These are phyloP conservation scores for Rhizoclosmatium globosum DNA, from an alignment of 192 early-diverging fungal species.

Conservation along the genomic window DNA sequence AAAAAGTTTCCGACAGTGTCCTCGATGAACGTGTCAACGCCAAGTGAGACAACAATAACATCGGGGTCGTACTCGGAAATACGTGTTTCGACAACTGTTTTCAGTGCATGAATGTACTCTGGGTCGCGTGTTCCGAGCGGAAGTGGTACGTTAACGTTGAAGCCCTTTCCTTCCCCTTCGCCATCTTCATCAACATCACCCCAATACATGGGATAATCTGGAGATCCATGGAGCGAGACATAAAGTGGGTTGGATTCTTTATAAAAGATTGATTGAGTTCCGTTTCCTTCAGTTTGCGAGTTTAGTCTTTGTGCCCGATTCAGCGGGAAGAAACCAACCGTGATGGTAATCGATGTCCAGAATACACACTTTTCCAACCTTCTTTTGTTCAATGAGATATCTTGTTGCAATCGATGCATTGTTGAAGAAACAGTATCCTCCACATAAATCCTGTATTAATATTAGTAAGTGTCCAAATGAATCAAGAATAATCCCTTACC, in stretches of 20 bases:
- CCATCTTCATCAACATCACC: slow-evolving; percentile 64
- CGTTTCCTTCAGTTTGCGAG: slow-evolving; percentile 1
- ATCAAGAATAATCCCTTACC: neutral
- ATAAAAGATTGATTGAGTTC: slow-evolving; percentile 52
- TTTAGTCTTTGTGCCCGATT: neutral
- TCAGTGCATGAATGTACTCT: slow-evolving; percentile 60
- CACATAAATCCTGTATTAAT: slow-evolving; percentile 54
- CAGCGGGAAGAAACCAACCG: neutral
- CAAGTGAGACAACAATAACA: slow-evolving; percentile 68
- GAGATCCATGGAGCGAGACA: slow-evolving; percentile 64
- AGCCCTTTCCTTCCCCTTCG: slow-evolving; percentile 67
- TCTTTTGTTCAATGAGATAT: slow-evolving; percentile 58
- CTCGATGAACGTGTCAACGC: slow-evolving; percentile 68
- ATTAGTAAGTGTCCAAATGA: neutral
- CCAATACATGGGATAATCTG: slow-evolving; percentile 74
- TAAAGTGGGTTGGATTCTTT: slow-evolving; percentile 64
- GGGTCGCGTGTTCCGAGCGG: slow-evolving; percentile 60
- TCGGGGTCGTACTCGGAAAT: slow-evolving; percentile 62
- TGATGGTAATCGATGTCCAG: slow-evolving; percentile 80
- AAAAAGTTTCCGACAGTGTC: slow-evolving; percentile 51
- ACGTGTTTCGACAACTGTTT: slow-evolving; percentile 48
- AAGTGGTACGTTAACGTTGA: slow-evolving; percentile 74
- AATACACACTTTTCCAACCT: slow-evolving; percentile 69
- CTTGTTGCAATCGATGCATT: slow-evolving; percentile 84
- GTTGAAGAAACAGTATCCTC: slow-evolving; percentile 92